A percentile compares a stretch with the other conserved stretches of the same genome.
Evolutionary conservation across 169 alveolate genomes (phyloP).

Genomic region (Amoebophrya sp.): DNA sequence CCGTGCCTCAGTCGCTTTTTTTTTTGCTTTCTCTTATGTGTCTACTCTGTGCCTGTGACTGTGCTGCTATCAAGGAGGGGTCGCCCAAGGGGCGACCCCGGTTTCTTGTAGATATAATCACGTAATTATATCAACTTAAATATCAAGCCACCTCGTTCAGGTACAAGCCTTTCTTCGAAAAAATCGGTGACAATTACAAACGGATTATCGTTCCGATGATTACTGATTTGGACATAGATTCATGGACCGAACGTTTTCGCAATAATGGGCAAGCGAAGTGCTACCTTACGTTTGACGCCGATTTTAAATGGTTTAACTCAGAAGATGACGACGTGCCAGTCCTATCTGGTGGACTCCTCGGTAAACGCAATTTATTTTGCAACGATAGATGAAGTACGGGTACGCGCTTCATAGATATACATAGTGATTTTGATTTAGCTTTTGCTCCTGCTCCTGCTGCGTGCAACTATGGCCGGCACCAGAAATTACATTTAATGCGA

Average conservation of each 20-base stretch:
- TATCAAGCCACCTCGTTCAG: not conserved
- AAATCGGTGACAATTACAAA: constrained; percentile 33
- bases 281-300: constrained; percentile 56
- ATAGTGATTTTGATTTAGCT: too few relatives aligned
- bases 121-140: not conserved
- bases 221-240: constrained; percentile 57
- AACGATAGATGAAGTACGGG: too few relatives aligned
- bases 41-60: not conserved
- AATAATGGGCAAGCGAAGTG: constrained; percentile 53
- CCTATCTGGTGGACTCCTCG: constrained; percentile 51
- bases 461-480: too few relatives aligned
- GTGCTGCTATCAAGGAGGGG: too few relatives aligned
- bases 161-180: not conserved
- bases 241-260: constrained; percentile 53
- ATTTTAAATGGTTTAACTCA: constrained; percentile 56
- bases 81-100: too few relatives aligned
- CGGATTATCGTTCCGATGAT: constrained; percentile 56
- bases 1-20: not conserved
- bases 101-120: too few relatives aligned
- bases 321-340: constrained; percentile 43
- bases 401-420: too few relatives aligned
- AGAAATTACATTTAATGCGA: too few relatives aligned
- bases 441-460: too few relatives aligned
- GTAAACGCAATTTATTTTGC: too few relatives aligned
- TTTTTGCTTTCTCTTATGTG: not conserved